Evolutionary conservation across 2,329 filamentous ascomycete genomes (phyloP).

Genomic region (Coniosporium tulheliwenetii): DNA sequence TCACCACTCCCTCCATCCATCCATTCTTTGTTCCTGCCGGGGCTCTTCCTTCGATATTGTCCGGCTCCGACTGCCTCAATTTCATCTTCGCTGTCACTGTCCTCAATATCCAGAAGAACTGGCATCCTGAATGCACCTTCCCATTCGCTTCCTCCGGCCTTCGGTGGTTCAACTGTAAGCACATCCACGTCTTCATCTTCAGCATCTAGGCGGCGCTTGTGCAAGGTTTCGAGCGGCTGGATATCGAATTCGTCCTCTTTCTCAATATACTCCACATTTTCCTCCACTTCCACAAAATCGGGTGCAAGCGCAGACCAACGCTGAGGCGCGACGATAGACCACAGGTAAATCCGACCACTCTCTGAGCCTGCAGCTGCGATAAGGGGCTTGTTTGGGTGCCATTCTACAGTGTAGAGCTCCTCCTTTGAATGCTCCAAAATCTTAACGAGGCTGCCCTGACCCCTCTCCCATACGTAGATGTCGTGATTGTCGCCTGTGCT

Average conservation of each 20-base stretch:
- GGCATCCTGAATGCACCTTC: conserved; percentile 67
- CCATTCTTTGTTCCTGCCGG: conserved; percentile 55
- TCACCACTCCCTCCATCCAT: conserved; percentile 36
- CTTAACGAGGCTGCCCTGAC: conserved; percentile 83
- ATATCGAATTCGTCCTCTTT: conserved; percentile 97
- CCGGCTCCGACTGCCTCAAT: conserved; percentile 52
- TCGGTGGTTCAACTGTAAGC: conserved; percentile 55
- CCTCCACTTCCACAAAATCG: conserved; percentile 93
- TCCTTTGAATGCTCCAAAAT: conserved; percentile 95
- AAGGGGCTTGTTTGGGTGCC: conserved; percentile 80
- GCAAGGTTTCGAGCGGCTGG: conserved; percentile 85
- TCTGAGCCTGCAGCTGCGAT: conserved; percentile 87
- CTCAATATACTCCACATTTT: conserved; percentile 95
- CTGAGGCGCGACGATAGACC: conserved; percentile 89
- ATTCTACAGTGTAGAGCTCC: conserved; percentile 85
- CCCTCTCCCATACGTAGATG: conserved; percentile 95
- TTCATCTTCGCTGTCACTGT: conserved; percentile 93
- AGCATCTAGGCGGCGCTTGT: conserved; percentile 73
- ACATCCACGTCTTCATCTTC: conserved; percentile 94
- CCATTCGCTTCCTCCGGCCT: conserved; percentile 19
- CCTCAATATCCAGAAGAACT: conserved; percentile 79
- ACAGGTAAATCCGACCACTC: conserved; percentile 84
- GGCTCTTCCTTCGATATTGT: conserved; percentile 75
- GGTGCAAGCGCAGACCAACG: conserved; percentile 95
- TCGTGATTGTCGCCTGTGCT: conserved; percentile 98